Evolutionary conservation across 768 basidiomycete genomes (phyloP).

Genomic region (Suillus subaureus): DNA sequence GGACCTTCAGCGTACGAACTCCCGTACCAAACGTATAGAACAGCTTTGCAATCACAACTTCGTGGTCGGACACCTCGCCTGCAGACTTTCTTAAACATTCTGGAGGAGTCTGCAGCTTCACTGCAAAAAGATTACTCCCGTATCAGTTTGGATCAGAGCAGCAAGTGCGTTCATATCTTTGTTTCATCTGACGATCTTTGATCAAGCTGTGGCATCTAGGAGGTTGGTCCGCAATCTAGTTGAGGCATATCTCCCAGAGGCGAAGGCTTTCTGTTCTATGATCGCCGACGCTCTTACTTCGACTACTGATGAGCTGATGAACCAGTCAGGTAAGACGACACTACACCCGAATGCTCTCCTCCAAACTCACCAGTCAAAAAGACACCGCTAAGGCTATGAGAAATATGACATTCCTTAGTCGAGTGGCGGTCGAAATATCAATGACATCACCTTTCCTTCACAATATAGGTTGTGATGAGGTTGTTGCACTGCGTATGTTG

Average conservation of each 20-base stretch:
- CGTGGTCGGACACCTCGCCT: conserved; percentile 63
- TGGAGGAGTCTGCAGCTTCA: conserved; percentile 61
- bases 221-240: conserved; percentile 44
- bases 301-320: conserved; percentile 32
- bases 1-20: conserved; percentile 39
- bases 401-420: conserved; percentile 49
- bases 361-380: conserved; percentile 14
- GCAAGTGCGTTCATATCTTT: conserved; percentile 40
- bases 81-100: conserved; percentile 53
- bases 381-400: conserved; percentile 24
- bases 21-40: conserved; percentile 64
- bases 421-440: conserved; percentile 50
- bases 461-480: conserved; percentile 44
- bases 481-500: conserved; percentile 39
- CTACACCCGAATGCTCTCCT: not conserved
- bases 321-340: conserved; percentile 37
- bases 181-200: not conserved
- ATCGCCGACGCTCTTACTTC: conserved; percentile 45
- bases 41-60: conserved; percentile 63
- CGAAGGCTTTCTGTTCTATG: conserved; percentile 46
- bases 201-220: conserved; percentile 30
- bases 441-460: conserved; percentile 45
- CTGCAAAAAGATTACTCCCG: conserved; percentile 62
- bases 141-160: conserved; percentile 43
- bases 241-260: conserved; percentile 51